Evolutionary conservation across 768 basidiomycete species (phyloP).

Genomic region (Suillus paluster): DNA sequence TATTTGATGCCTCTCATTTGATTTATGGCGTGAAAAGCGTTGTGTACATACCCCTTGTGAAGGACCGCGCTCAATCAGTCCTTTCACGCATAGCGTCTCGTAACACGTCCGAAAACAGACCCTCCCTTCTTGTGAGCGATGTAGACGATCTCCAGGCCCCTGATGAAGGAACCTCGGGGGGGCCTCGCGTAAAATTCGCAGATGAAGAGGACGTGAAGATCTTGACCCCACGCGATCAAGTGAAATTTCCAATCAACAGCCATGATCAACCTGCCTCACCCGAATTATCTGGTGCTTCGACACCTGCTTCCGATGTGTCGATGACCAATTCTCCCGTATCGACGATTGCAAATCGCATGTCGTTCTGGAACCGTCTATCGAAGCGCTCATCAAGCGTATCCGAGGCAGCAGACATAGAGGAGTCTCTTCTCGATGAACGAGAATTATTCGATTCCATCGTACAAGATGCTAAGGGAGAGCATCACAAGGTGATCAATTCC

Average conservation of each 20-base stretch:
- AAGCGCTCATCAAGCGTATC: constrained; percentile 43
- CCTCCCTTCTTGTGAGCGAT: constrained; percentile 46
- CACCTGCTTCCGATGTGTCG: constrained; percentile 52
- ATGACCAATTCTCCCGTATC: constrained; percentile 55
- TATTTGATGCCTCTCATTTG: constrained; percentile 62
- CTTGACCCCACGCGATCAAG: constrained; percentile 38
- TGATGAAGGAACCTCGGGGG: constrained; percentile 16
- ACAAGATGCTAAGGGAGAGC: constrained; percentile 48
- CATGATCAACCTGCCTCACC: constrained; percentile 19
- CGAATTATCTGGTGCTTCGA: constrained; percentile 56
- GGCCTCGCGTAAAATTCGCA: constrained; percentile 58
- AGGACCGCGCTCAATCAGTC: constrained; percentile 60
- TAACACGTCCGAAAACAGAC: constrained; percentile 47
- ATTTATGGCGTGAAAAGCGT: constrained; percentile 75
- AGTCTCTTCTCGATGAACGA: constrained; percentile 20
- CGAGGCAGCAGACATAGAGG: constrained; percentile 13
- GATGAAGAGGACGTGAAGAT: constrained; percentile 50
- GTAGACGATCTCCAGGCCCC: constrained; percentile 25
- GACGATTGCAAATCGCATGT: constrained; percentile 64
- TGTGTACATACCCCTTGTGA: constrained; percentile 70
- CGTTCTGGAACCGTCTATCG: constrained; percentile 74
- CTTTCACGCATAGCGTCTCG: constrained; percentile 58
- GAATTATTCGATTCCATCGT: constrained; percentile 45
- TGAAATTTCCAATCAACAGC: not conserved
- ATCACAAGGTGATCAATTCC: constrained; percentile 55